Evolutionary conservation across 2,329 filamentous ascomycete species (phyloP), one percentile per base, ranked within the genome.

Genomic region (Dactylellina sp.): DNA sequence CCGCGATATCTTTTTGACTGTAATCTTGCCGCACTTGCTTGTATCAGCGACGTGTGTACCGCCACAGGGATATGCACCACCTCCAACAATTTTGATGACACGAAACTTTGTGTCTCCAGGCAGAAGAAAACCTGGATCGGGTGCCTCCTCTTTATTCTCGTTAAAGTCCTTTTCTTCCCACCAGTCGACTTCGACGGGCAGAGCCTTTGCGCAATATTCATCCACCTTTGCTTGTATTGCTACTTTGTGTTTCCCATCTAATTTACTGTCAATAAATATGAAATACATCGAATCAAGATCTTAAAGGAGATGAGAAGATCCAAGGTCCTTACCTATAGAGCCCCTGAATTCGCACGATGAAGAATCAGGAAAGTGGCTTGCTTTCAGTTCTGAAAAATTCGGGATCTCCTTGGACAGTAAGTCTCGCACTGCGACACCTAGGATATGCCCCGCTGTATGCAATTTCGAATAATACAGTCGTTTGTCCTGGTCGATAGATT

Each of bases 361-460:
- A 0, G 86, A 85, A 76, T 88, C 87, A 0, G 90, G 90, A 76
- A 88, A 89, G 79, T 93, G 90, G 2, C 85, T 88, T 0, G 90
- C 90, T 80, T 92, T 93, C 11, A 87, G 81, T 78, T 92, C 90
- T 66, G 86, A 85, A 70, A 89, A 87, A 20, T 82, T 82, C 0
- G 81, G 81, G 11, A 89, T 80, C 59, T 86, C 79, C 1, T 83
- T 80, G 74, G 85, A 83, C 0, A 87, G 80, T 0, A 90, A 83
- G 59, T 84, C 82, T 0, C 86, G 84, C n/a, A 91, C 87, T 0
- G 90, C 89, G 0, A 87, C 81, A 1, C 90, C 89, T 0, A 92
- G 84, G 1, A 92, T 86, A 77, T 93, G 90, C 35, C 90, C 90
- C 0, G 89, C 90, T 0, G 90, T 92, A 80, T 93, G 90, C 0